phyloP scores from a whole-genome alignment of 768 basidiomycete genomes.

The Phylloporus rhodoxanthus region DNA sequence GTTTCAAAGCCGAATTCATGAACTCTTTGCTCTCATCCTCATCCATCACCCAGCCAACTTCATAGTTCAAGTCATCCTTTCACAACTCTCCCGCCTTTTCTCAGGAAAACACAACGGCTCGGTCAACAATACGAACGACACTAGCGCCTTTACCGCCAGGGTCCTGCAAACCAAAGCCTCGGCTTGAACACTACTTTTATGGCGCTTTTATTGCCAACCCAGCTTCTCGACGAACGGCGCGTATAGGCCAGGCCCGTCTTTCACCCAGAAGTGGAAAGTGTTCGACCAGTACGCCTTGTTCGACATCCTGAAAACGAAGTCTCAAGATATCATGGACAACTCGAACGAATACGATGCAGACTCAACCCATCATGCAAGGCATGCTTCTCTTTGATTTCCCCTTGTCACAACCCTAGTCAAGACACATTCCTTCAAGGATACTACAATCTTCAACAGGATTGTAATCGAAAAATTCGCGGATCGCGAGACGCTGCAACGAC shows the following conservation, averaged over 20 bases:
- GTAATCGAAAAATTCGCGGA: not conserved
- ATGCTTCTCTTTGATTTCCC: not conserved
- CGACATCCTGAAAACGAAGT: not conserved
- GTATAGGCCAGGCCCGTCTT: not conserved
- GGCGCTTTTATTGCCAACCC: not conserved
- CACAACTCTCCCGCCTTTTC: not conserved
- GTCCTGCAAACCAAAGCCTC: slow-evolving; percentile 1
- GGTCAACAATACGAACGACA: not conserved
- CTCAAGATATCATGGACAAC: not conserved
- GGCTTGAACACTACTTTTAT: not conserved
- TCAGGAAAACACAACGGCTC: not conserved
- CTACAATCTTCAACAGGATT: not conserved
- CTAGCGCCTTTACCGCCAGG: not conserved
- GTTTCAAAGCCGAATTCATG: not conserved
- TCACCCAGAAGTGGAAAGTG: no score
- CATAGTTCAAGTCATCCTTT: not conserved
- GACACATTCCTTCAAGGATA: not conserved
- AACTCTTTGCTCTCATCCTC: not conserved
- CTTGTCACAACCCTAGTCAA: not conserved
- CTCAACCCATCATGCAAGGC: slow-evolving; percentile 1
- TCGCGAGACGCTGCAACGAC: not conserved
- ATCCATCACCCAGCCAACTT: not conserved
- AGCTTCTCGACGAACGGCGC: not conserved
- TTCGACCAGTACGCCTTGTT: not conserved
- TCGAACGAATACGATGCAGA: not conserved